Evolutionary conservation across 2,329 filamentous ascomycete species (phyloP).

Genomic region (Trichoderma endophyticum): DNA sequence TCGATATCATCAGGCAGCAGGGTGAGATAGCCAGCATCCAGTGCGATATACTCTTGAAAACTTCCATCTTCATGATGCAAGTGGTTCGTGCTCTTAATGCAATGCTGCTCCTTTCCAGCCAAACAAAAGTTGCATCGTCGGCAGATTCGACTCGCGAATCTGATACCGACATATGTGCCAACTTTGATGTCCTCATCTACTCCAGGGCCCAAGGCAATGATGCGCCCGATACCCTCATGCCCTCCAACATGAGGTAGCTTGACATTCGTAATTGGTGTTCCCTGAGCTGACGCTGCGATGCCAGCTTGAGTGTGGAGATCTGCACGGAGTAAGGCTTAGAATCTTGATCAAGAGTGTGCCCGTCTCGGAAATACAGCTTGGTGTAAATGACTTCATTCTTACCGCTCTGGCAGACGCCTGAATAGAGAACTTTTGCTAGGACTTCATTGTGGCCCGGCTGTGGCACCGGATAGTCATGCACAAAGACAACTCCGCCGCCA

Average conservation of each 20-base stretch:
- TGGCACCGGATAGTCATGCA: slow-evolving; percentile 21
- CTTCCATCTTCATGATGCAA: slow-evolving; percentile 23
- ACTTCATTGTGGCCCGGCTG: slow-evolving; percentile 22
- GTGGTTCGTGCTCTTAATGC: slow-evolving; percentile 22
- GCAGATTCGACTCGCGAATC: slow-evolving; percentile 19
- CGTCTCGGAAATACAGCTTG: neutral
- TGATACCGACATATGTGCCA: slow-evolving; percentile 19
- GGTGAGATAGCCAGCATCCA: slow-evolving; percentile 18
- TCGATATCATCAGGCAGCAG: slow-evolving; percentile 21
- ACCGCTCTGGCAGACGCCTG: slow-evolving; percentile 23
- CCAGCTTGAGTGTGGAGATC: slow-evolving; percentile 22
- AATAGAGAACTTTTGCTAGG: slow-evolving; percentile 22
- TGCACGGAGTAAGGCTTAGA: neutral
- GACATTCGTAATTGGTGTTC: slow-evolving; percentile 17
- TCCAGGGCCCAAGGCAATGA: slow-evolving; percentile 19
- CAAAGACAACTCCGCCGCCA: slow-evolving; percentile 21
- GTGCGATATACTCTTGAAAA: slow-evolving; percentile 22
- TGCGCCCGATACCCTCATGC: slow-evolving; percentile 20
- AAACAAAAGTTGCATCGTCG: slow-evolving; percentile 19
- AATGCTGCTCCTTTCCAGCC: slow-evolving; percentile 21
- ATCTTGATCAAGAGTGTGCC: neutral
- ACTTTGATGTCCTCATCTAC: slow-evolving; percentile 19
- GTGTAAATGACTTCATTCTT: neutral
- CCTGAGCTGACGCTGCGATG: slow-evolving; percentile 11
- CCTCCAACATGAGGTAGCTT: slow-evolving; percentile 23